Evolutionary conservation across 2,329 filamentous ascomycete species (phyloP).

Genomic region (Calonectria pseudoturangicola): DNA sequence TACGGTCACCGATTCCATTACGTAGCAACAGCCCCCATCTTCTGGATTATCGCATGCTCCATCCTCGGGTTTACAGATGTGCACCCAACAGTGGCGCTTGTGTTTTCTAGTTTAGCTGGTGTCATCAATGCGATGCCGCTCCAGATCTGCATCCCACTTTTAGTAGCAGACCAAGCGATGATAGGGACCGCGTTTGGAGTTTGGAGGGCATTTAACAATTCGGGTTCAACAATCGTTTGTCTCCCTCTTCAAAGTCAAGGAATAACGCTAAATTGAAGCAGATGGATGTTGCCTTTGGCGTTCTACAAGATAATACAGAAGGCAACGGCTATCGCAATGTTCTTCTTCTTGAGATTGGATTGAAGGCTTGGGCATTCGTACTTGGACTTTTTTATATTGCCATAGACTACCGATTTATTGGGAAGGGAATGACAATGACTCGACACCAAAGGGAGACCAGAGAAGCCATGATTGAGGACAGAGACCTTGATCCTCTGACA

Average conservation of each 20-base stretch:
- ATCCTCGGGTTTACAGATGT: slow-evolving; percentile 49
- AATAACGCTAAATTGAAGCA: slow-evolving; percentile 19
- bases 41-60: slow-evolving; percentile 47
- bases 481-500: slow-evolving; percentile 45
- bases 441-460: slow-evolving; percentile 41
- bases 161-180: slow-evolving; percentile 51
- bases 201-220: slow-evolving; percentile 52
- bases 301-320: slow-evolving; percentile 48
- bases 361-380: slow-evolving; percentile 48
- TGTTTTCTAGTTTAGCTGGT: slow-evolving; percentile 45
- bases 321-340: slow-evolving; percentile 47
- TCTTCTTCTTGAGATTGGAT: slow-evolving; percentile 41
- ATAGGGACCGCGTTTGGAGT: slow-evolving; percentile 52
- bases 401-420: slow-evolving; percentile 47
- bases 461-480: slow-evolving; percentile 43
- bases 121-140: slow-evolving; percentile 51
- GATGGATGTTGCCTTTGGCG: slow-evolving; percentile 53
- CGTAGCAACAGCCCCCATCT: slow-evolving; percentile 47
- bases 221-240: slow-evolving; percentile 50
- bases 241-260: background rate
- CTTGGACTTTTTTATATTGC: slow-evolving; percentile 47
- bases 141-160: slow-evolving; percentile 49
- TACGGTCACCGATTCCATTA: slow-evolving; percentile 52
- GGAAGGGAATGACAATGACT: slow-evolving; percentile 50
- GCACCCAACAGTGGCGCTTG: slow-evolving; percentile 47